Percentiles rank a stretch among this genome's conserved stretches.
Evolutionary conservation across 2,329 filamentous ascomycete species (phyloP).

Genomic region (Aspergillus calidoustus): DNA sequence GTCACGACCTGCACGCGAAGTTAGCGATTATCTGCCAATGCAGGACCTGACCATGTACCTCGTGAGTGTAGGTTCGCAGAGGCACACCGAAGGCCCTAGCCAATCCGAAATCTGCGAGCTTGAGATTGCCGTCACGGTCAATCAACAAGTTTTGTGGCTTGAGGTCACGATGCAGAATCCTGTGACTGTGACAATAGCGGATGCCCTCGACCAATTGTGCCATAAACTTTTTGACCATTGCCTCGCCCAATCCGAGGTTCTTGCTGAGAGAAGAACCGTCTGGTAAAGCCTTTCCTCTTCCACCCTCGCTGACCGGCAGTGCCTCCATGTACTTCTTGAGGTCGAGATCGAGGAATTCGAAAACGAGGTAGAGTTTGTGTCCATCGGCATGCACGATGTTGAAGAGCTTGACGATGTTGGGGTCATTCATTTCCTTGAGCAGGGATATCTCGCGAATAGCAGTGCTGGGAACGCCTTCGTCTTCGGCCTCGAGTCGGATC

Average conservation of each 20-base stretch:
- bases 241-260: conserved; percentile 73
- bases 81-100: conserved; percentile 90
- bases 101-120: conserved; percentile 87
- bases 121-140: conserved; percentile 83
- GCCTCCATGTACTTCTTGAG: conserved; percentile 82
- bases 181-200: conserved; percentile 85
- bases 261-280: conserved; percentile 71
- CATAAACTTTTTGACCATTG: conserved; percentile 93
- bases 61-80: conserved; percentile 88
- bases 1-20: conserved; percentile 71
- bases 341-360: conserved; percentile 88
- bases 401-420: conserved; percentile 83
- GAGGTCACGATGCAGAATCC: conserved; percentile 83
- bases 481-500: conserved; percentile 91
- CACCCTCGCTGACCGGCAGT: conserved; percentile 80
- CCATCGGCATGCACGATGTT: conserved; percentile 96
- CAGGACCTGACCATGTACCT: conserved; percentile 53
- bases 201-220: conserved; percentile 82
- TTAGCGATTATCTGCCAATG: conserved; percentile 16
- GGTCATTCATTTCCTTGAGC: conserved; percentile 91
- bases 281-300: conserved; percentile 81
- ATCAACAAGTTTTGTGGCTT: conserved; percentile 93
- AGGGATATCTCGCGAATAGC: conserved; percentile 94
- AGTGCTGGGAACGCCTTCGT: conserved; percentile 90
- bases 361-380: conserved; percentile 91